Base-by-base conservation (phyloP, 2,329 filamentous ascomycete species). In the Neobulgaria alba region DNA sequence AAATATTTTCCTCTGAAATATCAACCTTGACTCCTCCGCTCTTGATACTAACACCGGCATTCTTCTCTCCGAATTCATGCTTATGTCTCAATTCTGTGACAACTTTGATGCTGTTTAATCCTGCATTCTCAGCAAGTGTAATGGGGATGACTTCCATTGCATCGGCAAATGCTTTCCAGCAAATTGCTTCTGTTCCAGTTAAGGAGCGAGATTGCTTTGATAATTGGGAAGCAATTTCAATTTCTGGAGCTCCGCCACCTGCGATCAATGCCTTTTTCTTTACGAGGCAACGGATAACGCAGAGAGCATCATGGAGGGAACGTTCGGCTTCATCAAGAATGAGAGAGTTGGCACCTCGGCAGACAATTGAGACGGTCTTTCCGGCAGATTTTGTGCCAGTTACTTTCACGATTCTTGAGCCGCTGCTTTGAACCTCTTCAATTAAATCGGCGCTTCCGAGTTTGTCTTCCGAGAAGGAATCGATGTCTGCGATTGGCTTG, bases 221-320 rank as follows among this genome's bases (percentile, higher is more conserved):
- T 23, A 98, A 76, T 58, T 86, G 77, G 40, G 92, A 84, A 16
- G 92, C 86, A 56, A 98, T 90, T 67, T 96, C 89, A 57, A 96
- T 93, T 66, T 98, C 92, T 18, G 92, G 86, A 2, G 92, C 92
- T 61, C 92, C 92, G 58, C 92, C 92, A 64, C 92, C 92, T 10
- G 93, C 90, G 57, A 98, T 94, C 42, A 98, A 77, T n/a, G 92
- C 92, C 69, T 93, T 94, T 79, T 96, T 98, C 79, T 98, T 98
- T 54, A 98, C 92, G 46, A 98, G 69, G 61, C 92, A 98, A 56
- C 92, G 84, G 55, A 98, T 89, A 37, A 96, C 92, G 62, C 92
- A 98, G 50, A 96, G 87, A 20, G 92, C 92, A 58, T 98, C 92
- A 72, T 98, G 92, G 41, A 98, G 75, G 53, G 85, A 92, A 56